phyloP scores from a whole-genome alignment of 495 filamentous ascomycete genomes.

The Penicillium soppii region DNA sequence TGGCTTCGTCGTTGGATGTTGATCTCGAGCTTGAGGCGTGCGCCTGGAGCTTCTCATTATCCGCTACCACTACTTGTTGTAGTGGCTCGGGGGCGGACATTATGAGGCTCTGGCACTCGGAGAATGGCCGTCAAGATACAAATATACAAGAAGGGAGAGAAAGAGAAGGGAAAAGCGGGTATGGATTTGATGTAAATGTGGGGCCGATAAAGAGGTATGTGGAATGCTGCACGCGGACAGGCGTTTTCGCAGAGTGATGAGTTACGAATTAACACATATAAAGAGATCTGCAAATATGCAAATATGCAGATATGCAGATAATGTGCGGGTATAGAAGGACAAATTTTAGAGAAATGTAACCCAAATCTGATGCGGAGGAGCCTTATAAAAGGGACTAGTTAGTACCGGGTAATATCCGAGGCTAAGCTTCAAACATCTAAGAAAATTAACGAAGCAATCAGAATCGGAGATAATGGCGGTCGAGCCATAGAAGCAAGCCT shows the following conservation, averaged over 20 bases:
- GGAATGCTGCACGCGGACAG: too few relatives aligned
- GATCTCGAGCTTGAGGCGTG: conserved; percentile 15
- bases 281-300: too few relatives aligned
- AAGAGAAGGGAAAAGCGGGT: neutral
- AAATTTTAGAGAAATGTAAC: too few relatives aligned
- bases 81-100: conserved; percentile 22
- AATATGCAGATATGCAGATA: too few relatives aligned
- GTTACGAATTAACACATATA: too few relatives aligned
- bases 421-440: too few relatives aligned
- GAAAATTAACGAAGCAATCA: neutral
- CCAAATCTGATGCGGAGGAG: too few relatives aligned
- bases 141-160: neutral
- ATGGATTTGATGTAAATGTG: neutral
- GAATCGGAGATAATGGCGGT: neutral
- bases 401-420: neutral
- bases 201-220: too few relatives aligned
- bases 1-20: conserved; percentile 19
- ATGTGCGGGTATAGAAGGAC: too few relatives aligned
- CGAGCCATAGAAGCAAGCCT: neutral
- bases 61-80: conserved; percentile 15
- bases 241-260: too few relatives aligned
- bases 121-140: neutral
- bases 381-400: neutral
- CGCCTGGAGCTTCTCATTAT: conserved; percentile 13
- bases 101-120: neutral